Conservation (phyloP, 2,329 filamentous ascomycete species). For the Colletotrichum sublineola region DNA sequence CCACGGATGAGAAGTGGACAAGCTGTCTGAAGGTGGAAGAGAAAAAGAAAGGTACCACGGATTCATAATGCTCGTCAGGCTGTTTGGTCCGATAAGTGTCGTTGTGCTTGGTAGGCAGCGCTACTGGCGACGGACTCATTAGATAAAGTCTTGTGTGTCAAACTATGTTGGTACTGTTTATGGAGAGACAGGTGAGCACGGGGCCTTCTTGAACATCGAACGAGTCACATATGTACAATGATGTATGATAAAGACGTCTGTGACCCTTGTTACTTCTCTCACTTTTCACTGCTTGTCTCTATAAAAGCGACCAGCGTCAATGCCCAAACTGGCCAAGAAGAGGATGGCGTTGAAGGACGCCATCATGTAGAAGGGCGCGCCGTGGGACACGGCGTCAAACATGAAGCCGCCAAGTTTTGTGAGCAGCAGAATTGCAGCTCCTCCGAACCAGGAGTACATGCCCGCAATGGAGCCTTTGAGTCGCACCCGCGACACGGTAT, state of each 20-base stretch:
- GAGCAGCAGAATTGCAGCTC: conserved; percentile 88
- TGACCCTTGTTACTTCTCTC: neutral
- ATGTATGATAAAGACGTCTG: conserved; percentile 5
- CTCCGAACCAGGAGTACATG: conserved; percentile 92
- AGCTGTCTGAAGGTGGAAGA: no score
- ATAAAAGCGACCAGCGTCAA: conserved; percentile 62
- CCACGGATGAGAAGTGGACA: neutral
- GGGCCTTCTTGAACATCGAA: neutral
- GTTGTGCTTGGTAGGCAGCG: neutral
- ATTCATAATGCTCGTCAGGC: neutral
- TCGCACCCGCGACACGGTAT: conserved; percentile 62
- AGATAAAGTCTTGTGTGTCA: no score
- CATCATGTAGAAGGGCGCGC: conserved; percentile 95
- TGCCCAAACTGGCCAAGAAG: conserved; percentile 67
- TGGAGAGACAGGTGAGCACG: neutral
- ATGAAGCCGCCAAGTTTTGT: conserved; percentile 91
- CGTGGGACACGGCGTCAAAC: conserved; percentile 81
- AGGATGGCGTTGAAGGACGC: conserved; percentile 85
- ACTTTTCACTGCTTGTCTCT: conserved; percentile 34
- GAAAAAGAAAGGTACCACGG: no score
- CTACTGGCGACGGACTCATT: neutral
- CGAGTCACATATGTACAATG: neutral
- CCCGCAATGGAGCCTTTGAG: conserved; percentile 96
- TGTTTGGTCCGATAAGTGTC: neutral
- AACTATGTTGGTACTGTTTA: neutral